These are phyloP conservation scores for Phytopythium boreale DNA, from an alignment of 352 stramenopile genomes.

Conservation along the genomic window DNA sequence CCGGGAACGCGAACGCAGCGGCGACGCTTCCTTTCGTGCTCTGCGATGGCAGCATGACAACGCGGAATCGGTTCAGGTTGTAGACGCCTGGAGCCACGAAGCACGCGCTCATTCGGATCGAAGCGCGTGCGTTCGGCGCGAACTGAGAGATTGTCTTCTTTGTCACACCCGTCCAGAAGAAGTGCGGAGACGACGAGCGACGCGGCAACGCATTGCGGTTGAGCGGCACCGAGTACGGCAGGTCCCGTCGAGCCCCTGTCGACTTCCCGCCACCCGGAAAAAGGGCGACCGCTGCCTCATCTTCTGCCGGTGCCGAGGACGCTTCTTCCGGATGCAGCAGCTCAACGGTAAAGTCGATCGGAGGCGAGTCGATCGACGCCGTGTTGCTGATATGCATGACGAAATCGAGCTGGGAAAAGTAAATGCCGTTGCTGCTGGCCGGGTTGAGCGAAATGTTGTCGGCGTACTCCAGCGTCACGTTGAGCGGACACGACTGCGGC, in stretches of 20 bases:
- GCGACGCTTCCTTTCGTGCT: neutral
- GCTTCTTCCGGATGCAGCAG: slow-evolving; percentile 72
- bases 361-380: slow-evolving; percentile 34
- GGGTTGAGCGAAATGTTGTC: slow-evolving; percentile 30
- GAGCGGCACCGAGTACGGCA: slow-evolving; percentile 9
- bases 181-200: slow-evolving; percentile 42
- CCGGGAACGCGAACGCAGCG: slow-evolving; percentile 60
- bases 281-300: neutral
- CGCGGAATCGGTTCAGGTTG: slow-evolving; percentile 81
- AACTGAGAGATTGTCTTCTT: slow-evolving; percentile 67
- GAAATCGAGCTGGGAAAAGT: slow-evolving; percentile 67
- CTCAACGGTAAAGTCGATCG: slow-evolving; percentile 78
- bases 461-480: slow-evolving; percentile 62
- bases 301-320: neutral
- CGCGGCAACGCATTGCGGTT: slow-evolving; percentile 1
- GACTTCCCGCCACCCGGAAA: neutral
- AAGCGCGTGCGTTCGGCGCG: slow-evolving; percentile 32
- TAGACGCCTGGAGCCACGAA: slow-evolving; percentile 75
- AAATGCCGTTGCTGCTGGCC: slow-evolving; percentile 17
- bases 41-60: slow-evolving; percentile 35
- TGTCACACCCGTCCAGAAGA: slow-evolving; percentile 79
- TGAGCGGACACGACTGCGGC: slow-evolving; percentile 54
- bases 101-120: slow-evolving; percentile 66
- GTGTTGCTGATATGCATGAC: slow-evolving; percentile 76
- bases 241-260: neutral